phyloP scores from a whole-genome alignment of 2,329 filamentous ascomycete genomes.

The Nakataea oryzae region DNA sequence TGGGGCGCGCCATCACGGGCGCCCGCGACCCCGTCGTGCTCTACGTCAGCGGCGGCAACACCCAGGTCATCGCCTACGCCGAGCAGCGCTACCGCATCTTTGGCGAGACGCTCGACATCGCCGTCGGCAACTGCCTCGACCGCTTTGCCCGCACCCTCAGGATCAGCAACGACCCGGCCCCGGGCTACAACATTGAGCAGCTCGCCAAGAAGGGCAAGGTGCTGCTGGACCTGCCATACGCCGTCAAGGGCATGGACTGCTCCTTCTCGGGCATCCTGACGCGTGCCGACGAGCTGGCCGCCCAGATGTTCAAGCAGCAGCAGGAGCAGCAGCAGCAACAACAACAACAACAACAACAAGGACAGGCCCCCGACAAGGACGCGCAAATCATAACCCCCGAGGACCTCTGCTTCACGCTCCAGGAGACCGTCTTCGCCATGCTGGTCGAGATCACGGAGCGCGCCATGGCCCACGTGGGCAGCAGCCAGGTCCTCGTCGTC shows the following conservation, averaged over 20 bases:
- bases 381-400: constrained; percentile 64
- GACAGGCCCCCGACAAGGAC: constrained; percentile 27
- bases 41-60: constrained; percentile 93
- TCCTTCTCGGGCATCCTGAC: constrained; percentile 90
- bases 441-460: constrained; percentile 96
- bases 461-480: constrained; percentile 95
- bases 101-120: constrained; percentile 93
- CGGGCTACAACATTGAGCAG: constrained; percentile 97
- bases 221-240: constrained; percentile 82
- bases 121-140: constrained; percentile 94
- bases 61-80: constrained; percentile 94
- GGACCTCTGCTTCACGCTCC: constrained; percentile 87
- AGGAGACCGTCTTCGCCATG: constrained; percentile 96
- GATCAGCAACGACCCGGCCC: constrained; percentile 92
- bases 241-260: constrained; percentile 98
- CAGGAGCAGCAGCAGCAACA: not conserved
- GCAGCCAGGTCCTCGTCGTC: constrained; percentile 82
- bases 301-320: constrained; percentile 35
- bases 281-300: constrained; percentile 69
- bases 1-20: constrained; percentile 88
- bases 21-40: constrained; percentile 87
- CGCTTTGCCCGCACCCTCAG: constrained; percentile 83
- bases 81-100: constrained; percentile 95
- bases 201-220: constrained; percentile 64
- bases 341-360: not conserved